Conservation (phyloP, 768 basidiomycete genomes). For the Pulveroboletus ravenelii region DNA sequence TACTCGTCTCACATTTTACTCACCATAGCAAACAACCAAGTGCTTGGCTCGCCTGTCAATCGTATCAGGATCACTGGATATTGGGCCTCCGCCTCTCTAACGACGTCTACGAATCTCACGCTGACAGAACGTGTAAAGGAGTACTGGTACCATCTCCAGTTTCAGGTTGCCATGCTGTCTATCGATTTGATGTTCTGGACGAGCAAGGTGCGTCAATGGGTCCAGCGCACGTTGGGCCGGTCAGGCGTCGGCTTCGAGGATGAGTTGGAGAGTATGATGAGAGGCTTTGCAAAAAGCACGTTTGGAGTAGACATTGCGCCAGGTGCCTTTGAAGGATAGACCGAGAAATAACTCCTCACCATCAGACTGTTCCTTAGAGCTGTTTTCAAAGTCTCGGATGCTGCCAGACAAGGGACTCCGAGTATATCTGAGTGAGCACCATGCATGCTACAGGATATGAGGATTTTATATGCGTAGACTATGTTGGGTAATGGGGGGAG, state of each 20-base stretch:
- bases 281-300: constrained; percentile 48
- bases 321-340: constrained; percentile 46
- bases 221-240: constrained; percentile 38
- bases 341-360: no score
- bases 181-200: constrained; percentile 73
- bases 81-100: constrained; percentile 71
- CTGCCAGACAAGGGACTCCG: no score
- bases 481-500: no score
- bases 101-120: constrained; percentile 39
- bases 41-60: constrained; percentile 82
- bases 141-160: constrained; percentile 57
- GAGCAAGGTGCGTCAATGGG: constrained; percentile 49
- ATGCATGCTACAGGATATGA: no score
- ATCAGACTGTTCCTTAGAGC: no score
- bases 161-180: constrained; percentile 57
- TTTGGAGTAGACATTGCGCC: constrained; percentile 36
- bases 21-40: constrained; percentile 66
- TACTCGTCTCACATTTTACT: not conserved
- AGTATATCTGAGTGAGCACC: no score
- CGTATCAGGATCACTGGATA: constrained; percentile 85
- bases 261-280: constrained; percentile 70
- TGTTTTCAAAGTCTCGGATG: no score
- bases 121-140: constrained; percentile 43
- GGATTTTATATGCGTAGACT: no score
- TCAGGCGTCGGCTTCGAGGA: constrained; percentile 64